Evolutionary conservation across 441 rosid genomes (phyloP).

Genomic region (Oxalis stricta): DNA sequence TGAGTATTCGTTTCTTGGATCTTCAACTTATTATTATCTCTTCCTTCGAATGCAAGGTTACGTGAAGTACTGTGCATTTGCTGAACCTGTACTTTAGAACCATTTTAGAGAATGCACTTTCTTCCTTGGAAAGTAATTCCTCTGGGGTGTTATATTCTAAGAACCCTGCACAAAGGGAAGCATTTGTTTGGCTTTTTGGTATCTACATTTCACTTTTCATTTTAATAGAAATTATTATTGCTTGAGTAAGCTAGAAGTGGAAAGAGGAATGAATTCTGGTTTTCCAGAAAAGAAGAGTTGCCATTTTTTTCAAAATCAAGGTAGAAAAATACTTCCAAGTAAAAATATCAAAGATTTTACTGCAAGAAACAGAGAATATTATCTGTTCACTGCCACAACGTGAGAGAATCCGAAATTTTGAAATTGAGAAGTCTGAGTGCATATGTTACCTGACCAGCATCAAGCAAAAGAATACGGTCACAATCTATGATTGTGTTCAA

Average conservation of each 20-base stretch:
- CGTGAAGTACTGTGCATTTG: conserved; percentile 43
- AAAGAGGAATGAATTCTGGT: too few relatives aligned
- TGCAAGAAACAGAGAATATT: too few relatives aligned
- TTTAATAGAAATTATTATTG: too few relatives aligned
- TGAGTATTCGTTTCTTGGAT: conserved; percentile 12
- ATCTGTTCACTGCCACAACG: not conserved
- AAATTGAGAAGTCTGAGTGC: too few relatives aligned
- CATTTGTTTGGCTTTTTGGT: too few relatives aligned
- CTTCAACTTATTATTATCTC: conserved; percentile 14
- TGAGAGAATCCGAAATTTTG: too few relatives aligned
- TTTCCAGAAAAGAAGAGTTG: too few relatives aligned
- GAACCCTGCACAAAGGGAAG: conserved; percentile 31
- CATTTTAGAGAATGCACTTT: conserved; percentile 45
- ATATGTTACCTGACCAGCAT: conserved; percentile 85
- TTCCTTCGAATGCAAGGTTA: conserved; percentile 26
- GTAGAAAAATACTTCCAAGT: too few relatives aligned
- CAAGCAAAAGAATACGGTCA: conserved; percentile 71
- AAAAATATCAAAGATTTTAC: too few relatives aligned
- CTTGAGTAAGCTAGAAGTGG: too few relatives aligned
- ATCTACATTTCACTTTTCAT: too few relatives aligned
- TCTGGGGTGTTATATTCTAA: conserved; percentile 40
- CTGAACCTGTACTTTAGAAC: conserved; percentile 56
- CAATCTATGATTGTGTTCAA: conserved; percentile 81
- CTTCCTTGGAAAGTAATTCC: conserved; percentile 33
- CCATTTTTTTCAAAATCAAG: too few relatives aligned